Percentiles rank a stretch among this genome's conserved stretches.
Conservation (phyloP, 192 early-diverging fungal genomes). For the Chytriomyces confervae region DNA sequence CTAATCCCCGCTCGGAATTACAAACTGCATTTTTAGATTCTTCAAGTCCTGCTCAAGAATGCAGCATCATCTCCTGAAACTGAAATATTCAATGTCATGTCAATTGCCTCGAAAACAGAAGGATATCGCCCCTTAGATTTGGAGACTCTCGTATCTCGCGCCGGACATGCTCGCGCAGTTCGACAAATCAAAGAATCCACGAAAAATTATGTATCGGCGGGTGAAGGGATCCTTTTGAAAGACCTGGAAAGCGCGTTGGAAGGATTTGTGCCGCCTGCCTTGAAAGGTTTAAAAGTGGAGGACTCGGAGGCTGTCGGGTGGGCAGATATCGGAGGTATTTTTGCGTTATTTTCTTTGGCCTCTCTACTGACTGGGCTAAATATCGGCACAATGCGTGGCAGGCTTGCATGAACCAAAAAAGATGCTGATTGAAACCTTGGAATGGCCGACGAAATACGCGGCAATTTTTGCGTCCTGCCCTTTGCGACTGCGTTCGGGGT, state of each 20-base stretch:
- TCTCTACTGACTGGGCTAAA: not conserved
- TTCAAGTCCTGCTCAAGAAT: conserved; percentile 69
- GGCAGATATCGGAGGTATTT: conserved; percentile 83
- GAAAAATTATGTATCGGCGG: not conserved
- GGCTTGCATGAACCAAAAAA: conserved; percentile 81
- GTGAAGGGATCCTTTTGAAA: conserved; percentile 53
- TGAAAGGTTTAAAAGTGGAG: conserved; percentile 78
- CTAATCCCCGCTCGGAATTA: not conserved
- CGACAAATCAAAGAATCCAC: conserved; percentile 50
- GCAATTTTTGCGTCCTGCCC: conserved; percentile 87
- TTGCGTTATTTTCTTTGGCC: not conserved
- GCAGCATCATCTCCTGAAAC: conserved; percentile 55
- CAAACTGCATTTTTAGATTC: conserved; percentile 54
- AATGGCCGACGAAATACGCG: conserved; percentile 94
- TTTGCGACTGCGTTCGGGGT: conserved; percentile 88
- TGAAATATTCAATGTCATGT: conserved; percentile 60
- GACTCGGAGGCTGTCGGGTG: conserved; percentile 67
- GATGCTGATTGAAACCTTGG: conserved; percentile 86
- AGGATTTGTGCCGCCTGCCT: conserved; percentile 79
- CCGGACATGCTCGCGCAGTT: conserved; percentile 80
- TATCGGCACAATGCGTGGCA: conserved; percentile 15
- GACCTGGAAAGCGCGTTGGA: conserved; percentile 79
- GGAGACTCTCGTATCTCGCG: conserved; percentile 74
- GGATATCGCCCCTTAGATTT: conserved; percentile 87
- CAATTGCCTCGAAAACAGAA: conserved; percentile 80